Percentiles rank a stretch among this genome's conserved stretches.
Evolutionary conservation across 2,329 filamentous ascomycete species (phyloP).

Genomic region (Cyphellophora europaea): DNA sequence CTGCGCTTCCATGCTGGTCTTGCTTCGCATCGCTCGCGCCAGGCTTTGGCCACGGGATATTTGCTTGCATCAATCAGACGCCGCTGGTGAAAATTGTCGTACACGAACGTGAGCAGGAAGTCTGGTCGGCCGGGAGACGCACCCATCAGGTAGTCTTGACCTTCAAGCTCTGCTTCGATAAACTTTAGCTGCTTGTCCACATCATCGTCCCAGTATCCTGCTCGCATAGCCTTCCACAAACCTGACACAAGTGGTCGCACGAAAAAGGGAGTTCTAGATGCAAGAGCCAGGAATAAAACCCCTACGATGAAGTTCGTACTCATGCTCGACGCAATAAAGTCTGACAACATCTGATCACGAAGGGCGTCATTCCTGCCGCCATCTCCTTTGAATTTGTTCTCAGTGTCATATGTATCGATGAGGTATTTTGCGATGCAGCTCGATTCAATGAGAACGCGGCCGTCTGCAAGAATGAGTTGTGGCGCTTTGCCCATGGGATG

Average conservation of each 20-base stretch:
- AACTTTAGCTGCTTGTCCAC: constrained; percentile 9
- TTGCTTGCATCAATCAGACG: constrained; percentile 9
- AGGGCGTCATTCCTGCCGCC: constrained; percentile 18
- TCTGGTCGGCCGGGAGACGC: constrained; percentile 13
- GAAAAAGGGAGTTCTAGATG: constrained; percentile 13
- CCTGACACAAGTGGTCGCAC: constrained; percentile 11
- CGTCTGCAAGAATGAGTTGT: constrained; percentile 20
- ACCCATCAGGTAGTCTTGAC: constrained; percentile 15
- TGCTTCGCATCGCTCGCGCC: constrained; percentile 12
- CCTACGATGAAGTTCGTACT: constrained; percentile 17
- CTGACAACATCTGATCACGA: constrained; percentile 21
- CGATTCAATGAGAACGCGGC: constrained; percentile 22
- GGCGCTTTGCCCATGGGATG: constrained; percentile 85
- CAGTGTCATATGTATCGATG: constrained; percentile 23
- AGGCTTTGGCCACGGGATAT: constrained; percentile 13
- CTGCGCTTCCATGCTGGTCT: constrained; percentile 17
- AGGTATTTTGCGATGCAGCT: constrained; percentile 23
- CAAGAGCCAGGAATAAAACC: constrained; percentile 18
- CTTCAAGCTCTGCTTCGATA: constrained; percentile 12
- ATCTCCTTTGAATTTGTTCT: constrained; percentile 19
- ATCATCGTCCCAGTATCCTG: constrained; percentile 11
- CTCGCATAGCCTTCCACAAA: constrained; percentile 7
- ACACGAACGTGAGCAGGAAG: constrained; percentile 14
- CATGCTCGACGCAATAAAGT: constrained; percentile 21
- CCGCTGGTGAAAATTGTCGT: constrained; percentile 8